Conservation (phyloP, 495 filamentous ascomycete genomes). For the Hypomontagnella monticulosa region DNA sequence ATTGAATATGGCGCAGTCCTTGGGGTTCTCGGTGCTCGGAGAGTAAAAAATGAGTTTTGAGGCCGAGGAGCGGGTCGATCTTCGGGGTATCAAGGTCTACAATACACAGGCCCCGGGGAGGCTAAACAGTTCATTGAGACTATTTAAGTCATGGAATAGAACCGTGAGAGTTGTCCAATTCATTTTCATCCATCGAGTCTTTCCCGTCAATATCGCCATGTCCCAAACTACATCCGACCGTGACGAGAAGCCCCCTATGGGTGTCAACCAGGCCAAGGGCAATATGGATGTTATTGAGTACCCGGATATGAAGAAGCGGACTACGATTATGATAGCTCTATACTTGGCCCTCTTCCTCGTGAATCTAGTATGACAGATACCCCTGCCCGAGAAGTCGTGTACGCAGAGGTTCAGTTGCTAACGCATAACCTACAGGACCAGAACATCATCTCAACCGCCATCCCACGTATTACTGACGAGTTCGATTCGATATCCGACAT, state of each 20-base stretch:
- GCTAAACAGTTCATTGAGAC: neutral
- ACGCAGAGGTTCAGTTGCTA: neutral
- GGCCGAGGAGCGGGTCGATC: conserved; percentile 7
- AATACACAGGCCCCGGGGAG: neutral
- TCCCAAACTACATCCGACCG: neutral
- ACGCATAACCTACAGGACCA: conserved; percentile 26
- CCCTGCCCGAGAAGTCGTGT: neutral
- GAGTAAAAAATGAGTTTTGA: conserved; percentile 2
- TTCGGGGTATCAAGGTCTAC: too few species aligned
- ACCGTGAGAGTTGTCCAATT: neutral
- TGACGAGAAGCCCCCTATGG: conserved; percentile 19
- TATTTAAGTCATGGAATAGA: neutral
- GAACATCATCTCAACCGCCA: conserved; percentile 61
- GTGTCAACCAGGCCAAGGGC: neutral
- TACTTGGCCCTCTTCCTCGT: conserved; percentile 26
- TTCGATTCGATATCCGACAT: conserved; percentile 58
- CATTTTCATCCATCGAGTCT: neutral
- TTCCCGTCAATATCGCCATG: neutral
- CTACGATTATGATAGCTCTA: conserved; percentile 17
- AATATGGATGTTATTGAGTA: neutral
- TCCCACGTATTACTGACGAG: conserved; percentile 59
- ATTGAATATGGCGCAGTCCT: neutral
- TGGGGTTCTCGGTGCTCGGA: conserved; percentile 23
- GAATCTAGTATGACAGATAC: conserved; percentile 15
- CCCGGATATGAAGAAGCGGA: conserved; percentile 13